phyloP scores from a whole-genome alignment of 2,329 filamentous ascomycete species.

The Colletotrichum sp. region DNA sequence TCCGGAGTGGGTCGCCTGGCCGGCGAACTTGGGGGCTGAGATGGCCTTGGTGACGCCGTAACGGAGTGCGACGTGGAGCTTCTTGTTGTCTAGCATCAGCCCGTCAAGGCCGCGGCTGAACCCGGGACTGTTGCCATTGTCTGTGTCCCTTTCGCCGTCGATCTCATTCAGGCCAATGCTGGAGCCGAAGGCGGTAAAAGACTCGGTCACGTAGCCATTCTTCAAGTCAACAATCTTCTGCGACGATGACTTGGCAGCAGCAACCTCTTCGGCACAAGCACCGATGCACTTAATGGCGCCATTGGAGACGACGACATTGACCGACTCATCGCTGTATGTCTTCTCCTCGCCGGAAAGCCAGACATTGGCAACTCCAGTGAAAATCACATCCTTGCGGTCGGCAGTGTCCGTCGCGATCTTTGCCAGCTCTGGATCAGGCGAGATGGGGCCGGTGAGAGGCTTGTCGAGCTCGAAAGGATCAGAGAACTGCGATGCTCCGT shows the following conservation, averaged over 20 bases:
- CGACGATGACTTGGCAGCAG: constrained; percentile 35
- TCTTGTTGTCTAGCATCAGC: constrained; percentile 59
- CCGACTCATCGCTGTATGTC: constrained; percentile 26
- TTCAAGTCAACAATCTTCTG: constrained; percentile 50
- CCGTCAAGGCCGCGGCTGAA: constrained; percentile 67
- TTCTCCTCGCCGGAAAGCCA: constrained; percentile 48
- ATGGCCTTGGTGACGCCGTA: constrained; percentile 66
- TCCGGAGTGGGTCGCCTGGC: constrained; percentile 53
- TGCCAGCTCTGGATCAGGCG: constrained; percentile 44
- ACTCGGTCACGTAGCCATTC: constrained; percentile 65
- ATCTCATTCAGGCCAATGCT: constrained; percentile 69
- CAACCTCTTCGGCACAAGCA: constrained; percentile 50
- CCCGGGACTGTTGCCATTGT: constrained; percentile 52
- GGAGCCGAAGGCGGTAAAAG: constrained; percentile 66
- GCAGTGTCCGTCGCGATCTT: constrained; percentile 46
- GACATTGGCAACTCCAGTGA: constrained; percentile 60
- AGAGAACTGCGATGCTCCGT: constrained; percentile 63
- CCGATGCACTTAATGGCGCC: constrained; percentile 65
- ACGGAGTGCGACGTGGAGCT: constrained; percentile 54
- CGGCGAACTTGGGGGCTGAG: constrained; percentile 55
- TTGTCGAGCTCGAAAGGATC: constrained; percentile 60
- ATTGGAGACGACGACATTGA: constrained; percentile 56
- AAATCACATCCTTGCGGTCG: constrained; percentile 47
- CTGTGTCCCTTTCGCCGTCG: constrained; percentile 58
- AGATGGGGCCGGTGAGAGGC: constrained; percentile 41